Evolutionary conservation across 2,329 filamentous ascomycete species (phyloP), one percentile per base, ranked within the genome.

Genomic region (Fusarium sarcochroum): DNA sequence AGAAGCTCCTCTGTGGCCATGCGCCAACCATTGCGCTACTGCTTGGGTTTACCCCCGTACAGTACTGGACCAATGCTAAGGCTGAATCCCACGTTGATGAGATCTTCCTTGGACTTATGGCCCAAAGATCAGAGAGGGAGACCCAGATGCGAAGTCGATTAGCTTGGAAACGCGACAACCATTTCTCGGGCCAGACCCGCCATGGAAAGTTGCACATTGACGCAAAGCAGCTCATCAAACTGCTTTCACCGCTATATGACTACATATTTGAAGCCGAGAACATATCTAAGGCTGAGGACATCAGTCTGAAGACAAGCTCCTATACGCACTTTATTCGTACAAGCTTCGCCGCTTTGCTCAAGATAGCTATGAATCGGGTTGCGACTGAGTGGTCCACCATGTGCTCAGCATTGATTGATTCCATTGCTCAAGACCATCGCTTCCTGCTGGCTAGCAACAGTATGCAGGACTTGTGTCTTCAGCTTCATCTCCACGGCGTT

Each of bases 31-130:
- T 88, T 7, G 82, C 83, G 4, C 66, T 85, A 8, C 73, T 90
- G 0, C 73, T 89, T 5, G 87, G 86, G 1, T 68, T 90, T 32
- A 78, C 73, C 1, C 82, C 83, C 1, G 75, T 83, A 9, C 83
- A 86, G 64, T 84, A 82, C 69, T 86, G 81, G 80, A 85, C 85
- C 4, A 85, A 86, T 66, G 71, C 81, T 8, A 83, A 80, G 15
- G 70, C 75, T 5, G 73, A 78, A 6, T 82, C 82, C 3, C 77
- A 75, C 40, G 76, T 80, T 2, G 79, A 84, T 47, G 81, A 84
- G 53, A 47, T 81, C 2, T 61, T 82, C 6, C 35, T 80, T 2
- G 68, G 68, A 1, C 38, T 72, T 13, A 70, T 73, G 50, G 45
- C 57, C 15, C 38, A 68, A 7, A 30, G 52, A 11, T 20, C 17